A percentile compares a stretch with the other conserved stretches of the same genome.
Conservation (phyloP, 2,329 filamentous ascomycete genomes). For the Lasiodiplodia theobromae region DNA sequence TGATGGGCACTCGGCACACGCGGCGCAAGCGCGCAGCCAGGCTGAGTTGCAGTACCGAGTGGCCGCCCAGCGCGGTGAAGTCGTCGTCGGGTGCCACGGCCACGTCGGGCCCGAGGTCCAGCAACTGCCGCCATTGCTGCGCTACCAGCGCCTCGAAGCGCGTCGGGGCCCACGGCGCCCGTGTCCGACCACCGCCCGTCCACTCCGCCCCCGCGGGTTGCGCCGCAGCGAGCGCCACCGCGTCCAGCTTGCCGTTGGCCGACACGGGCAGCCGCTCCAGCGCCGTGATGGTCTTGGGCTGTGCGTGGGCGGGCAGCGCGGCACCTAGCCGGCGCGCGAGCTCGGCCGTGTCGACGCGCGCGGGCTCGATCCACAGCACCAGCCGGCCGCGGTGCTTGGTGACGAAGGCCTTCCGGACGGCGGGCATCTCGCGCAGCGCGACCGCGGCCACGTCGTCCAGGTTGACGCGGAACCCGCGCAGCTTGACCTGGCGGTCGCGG, state of each 20-base stretch:
- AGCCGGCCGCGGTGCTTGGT: neutral
- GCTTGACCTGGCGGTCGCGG: conserved; percentile 65
- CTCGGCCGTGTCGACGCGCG: conserved; percentile 27
- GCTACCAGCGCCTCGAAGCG: conserved; percentile 29
- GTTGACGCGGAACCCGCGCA: conserved; percentile 50
- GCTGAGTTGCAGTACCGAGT: conserved; percentile 56
- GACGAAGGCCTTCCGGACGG: neutral
- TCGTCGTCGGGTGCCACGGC: conserved; percentile 62
- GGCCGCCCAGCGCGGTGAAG: conserved; percentile 67
- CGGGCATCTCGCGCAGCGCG: conserved; percentile 40
- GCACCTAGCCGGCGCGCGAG: neutral
- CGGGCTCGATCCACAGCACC: conserved; percentile 30
- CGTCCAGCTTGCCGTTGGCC: conserved; percentile 46
- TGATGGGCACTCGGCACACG: conserved; percentile 30
- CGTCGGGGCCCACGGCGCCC: neutral
- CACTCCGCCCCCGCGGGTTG: conserved; percentile 27
- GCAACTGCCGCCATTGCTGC: conserved; percentile 29
- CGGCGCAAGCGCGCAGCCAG: conserved; percentile 32
- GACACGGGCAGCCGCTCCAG: conserved; percentile 31
- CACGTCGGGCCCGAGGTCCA: conserved; percentile 9
- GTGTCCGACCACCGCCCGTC: neutral
- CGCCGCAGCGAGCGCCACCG: conserved; percentile 31
- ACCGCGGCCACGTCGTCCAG: conserved; percentile 57
- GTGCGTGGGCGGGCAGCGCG: neutral
- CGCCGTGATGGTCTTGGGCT: conserved; percentile 5